Percentiles rank a stretch among this genome's conserved stretches.
phyloP scores from a whole-genome alignment of 345 rosid genomes.

The Sonneratia alba region DNA sequence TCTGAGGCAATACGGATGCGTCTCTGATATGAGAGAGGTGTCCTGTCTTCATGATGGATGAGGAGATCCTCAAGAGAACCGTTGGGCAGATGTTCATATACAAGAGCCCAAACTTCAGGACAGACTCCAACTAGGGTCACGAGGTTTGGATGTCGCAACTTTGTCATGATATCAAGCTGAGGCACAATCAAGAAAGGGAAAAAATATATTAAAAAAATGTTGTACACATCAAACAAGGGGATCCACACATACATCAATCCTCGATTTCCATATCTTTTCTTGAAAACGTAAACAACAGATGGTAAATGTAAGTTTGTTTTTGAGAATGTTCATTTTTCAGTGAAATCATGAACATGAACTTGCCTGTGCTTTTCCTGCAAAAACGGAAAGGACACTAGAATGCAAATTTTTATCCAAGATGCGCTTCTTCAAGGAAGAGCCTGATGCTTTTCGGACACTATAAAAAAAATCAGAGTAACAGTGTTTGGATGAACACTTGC shows the following conservation, averaged over 20 bases:
- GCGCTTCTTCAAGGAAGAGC: too few relatives aligned
- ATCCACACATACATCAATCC: too few relatives aligned
- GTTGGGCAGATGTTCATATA: constrained; percentile 69
- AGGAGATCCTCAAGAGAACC: constrained; percentile 37
- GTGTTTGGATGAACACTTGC: too few relatives aligned
- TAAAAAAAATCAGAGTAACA: too few relatives aligned
- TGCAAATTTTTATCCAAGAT: too few relatives aligned
- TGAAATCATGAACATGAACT: neutral
- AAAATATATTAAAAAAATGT: neutral
- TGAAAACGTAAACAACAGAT: neutral
- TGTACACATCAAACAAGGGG: too few relatives aligned
- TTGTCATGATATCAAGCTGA: constrained; percentile 69
- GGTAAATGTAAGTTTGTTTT: neutral
- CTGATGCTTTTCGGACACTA: too few relatives aligned
- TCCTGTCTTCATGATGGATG: constrained; percentile 43
- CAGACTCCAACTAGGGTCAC: constrained; percentile 72
- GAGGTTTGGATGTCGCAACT: constrained; percentile 77
- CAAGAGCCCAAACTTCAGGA: constrained; percentile 51
- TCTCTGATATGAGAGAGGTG: constrained; percentile 71
- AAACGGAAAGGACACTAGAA: too few relatives aligned
- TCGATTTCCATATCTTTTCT: too few relatives aligned
- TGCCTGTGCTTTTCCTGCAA: too few relatives aligned
- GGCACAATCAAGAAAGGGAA: neutral
- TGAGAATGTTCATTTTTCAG: neutral
- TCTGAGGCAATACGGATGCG: constrained; percentile 66